phyloP scores from a whole-genome alignment of 2,329 filamentous ascomycete species.

The Colletotrichum gigasporum region DNA sequence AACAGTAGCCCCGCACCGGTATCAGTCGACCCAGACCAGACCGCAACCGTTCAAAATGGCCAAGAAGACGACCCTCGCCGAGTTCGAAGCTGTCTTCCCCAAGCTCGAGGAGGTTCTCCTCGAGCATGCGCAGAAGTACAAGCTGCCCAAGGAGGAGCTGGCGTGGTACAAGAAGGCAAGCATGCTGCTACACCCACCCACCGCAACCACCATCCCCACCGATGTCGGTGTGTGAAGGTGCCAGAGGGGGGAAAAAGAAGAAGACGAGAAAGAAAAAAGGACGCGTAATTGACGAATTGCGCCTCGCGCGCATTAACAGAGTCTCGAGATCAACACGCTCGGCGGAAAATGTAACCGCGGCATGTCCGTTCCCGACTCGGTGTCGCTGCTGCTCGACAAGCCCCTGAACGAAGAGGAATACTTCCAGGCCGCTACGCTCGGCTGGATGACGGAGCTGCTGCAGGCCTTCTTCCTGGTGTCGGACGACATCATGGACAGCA shows the following conservation, averaged over 20 bases:
- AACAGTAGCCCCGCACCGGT: neutral
- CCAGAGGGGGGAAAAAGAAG: neutral
- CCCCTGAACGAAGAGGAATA: conserved; percentile 84
- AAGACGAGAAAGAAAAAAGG: neutral
- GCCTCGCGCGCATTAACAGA: conserved; percentile 58
- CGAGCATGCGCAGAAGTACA: conserved; percentile 81
- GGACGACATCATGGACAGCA: conserved; percentile 98
- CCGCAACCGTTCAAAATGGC: conserved; percentile 56
- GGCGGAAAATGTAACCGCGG: conserved; percentile 99
- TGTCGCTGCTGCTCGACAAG: conserved; percentile 77
- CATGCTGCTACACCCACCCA: conserved; percentile 17
- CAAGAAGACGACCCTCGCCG: conserved; percentile 79
- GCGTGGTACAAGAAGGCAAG: conserved; percentile 87
- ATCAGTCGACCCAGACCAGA: conserved; percentile 12
- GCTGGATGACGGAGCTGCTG: conserved; percentile 97
- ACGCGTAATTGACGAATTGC: neutral
- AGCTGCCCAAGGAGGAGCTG: conserved; percentile 81
- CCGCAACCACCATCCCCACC: neutral
- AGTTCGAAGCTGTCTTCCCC: conserved; percentile 92
- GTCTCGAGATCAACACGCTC: conserved; percentile 83
- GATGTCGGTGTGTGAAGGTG: no score
- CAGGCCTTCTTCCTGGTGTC: conserved; percentile 99
- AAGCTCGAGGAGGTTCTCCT: conserved; percentile 85
- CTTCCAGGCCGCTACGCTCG: conserved; percentile 86
- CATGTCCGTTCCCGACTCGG: conserved; percentile 95